Base-by-base conservation (phyloP, 495 filamentous ascomycete genomes). In the Trichoderma virens region DNA sequence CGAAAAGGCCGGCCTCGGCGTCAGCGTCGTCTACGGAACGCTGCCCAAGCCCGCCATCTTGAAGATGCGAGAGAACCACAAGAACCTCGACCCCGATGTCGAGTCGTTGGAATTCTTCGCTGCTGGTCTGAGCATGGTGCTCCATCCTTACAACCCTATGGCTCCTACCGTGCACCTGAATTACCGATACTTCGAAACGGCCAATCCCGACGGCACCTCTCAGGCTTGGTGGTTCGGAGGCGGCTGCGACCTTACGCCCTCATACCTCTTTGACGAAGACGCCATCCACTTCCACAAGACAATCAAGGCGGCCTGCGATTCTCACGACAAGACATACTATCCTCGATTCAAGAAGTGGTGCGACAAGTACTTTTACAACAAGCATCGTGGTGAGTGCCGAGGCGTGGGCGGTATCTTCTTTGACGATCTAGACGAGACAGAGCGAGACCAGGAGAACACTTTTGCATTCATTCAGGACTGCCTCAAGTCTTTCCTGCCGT, bases 361-460 rank as follows among this genome's bases (percentile, higher is more conserved):
- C 72, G 94, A 99, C 72, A 87, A 93, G 67, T 99, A 99, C 79
- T 99, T 99, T 76, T 86, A 83, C 77, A 86, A 97, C 69, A 90
- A 90, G 68, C 94, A 99, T 75, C 90, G 94, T 38, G 83, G 83
- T 63, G 94, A 99, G 77, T 80, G 84, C n/a, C 87, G 94, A 38
- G 94, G 94, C 54, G 75, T 99, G 28, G 94, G 94, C 35, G 94
- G 94, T 25, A 98, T 99, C 73, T 99, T 99, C 82, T 99, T 99
- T 70, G 94, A 98, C 74, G 94, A 99, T 70, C 80, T 98, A 25
- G 94, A 98, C 73, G 90, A 91, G 67, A 81, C 83, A 0, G 86
- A 91, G 70, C 71, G 71, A 8, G 91, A 94, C 66, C 89, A 92
- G 70, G 93, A 97, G 74, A 88, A 93, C 64, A 82, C 93, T 0